Conservation (phyloP, 192 early-diverging fungal genomes). For the Backusella tarrabulga region DNA sequence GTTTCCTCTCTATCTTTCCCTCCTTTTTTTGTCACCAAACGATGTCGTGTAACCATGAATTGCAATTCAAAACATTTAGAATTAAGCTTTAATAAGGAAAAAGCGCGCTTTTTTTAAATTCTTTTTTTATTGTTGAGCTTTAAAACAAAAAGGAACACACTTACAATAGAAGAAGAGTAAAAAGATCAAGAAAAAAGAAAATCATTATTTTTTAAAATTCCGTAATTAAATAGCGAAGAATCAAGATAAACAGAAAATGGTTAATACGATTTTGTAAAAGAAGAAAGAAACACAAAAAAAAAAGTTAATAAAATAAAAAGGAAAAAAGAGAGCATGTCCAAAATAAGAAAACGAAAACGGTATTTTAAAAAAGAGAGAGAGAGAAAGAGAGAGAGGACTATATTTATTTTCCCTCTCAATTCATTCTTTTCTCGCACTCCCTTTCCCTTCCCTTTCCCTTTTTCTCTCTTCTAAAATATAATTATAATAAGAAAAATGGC, state of each 20-base stretch:
- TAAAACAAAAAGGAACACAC: background rate
- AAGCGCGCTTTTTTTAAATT: background rate
- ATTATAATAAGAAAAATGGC: conserved; percentile 8
- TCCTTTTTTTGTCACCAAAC: background rate
- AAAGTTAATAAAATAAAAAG: conserved; percentile 3
- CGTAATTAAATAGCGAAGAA: background rate
- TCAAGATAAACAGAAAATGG: background rate
- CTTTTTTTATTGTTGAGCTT: background rate
- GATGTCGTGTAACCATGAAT: background rate
- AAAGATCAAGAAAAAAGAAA: background rate
- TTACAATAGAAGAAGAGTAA: background rate
- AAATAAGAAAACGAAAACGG: conserved; percentile 1
- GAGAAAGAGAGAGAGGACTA: background rate
- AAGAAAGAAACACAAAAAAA: background rate
- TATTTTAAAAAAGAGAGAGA: background rate
- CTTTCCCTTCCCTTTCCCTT: background rate
- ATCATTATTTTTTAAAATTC: background rate
- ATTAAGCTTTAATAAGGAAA: background rate
- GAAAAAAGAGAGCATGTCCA: background rate
- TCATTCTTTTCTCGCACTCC: background rate
- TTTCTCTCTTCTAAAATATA: background rate
- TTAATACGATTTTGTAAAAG: background rate
- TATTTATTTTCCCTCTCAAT: conserved; percentile 5
- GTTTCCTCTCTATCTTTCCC: background rate
- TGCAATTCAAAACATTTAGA: background rate